Conservation (phyloP, 805 yeast genomes). For the Diddensiella santjacobensis region DNA sequence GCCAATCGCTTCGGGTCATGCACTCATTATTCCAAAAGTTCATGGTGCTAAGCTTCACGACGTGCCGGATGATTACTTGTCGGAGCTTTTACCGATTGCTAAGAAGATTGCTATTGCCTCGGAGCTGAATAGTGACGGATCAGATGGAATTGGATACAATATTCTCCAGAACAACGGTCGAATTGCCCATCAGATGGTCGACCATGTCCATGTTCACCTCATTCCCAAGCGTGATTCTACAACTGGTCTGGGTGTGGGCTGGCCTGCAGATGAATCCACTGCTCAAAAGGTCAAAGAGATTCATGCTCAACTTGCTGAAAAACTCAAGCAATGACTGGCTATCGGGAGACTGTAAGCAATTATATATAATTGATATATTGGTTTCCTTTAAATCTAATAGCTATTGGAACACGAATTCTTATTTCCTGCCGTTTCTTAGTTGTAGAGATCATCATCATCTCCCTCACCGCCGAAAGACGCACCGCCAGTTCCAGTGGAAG, state of each 20-base stretch:
- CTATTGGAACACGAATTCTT: too few relatives aligned
- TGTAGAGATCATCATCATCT: constrained; percentile 67
- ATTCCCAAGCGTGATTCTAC: constrained; percentile 77
- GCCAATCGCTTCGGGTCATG: constrained; percentile 87
- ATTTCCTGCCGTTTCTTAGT: too few relatives aligned
- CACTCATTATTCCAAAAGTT: constrained; percentile 84
- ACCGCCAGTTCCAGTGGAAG: constrained; percentile 41
- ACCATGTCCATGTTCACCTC: constrained; percentile 94
- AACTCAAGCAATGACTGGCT: constrained; percentile 7
- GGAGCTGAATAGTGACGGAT: constrained; percentile 51
- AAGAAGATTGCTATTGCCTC: constrained; percentile 78
- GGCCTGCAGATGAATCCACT: constrained; percentile 88
- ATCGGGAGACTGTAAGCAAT: too few relatives aligned
- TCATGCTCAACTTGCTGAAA: constrained; percentile 46
- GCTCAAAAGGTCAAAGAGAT: constrained; percentile 64
- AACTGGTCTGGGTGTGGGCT: constrained; percentile 81
- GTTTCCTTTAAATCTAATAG: too few relatives aligned
- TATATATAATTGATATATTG: too few relatives aligned
- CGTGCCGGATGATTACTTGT: constrained; percentile 84
- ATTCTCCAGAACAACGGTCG: constrained; percentile 89
- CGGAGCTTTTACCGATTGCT: constrained; percentile 82
- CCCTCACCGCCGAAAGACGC: constrained; percentile 49
- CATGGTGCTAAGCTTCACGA: constrained; percentile 93
- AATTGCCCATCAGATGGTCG: constrained; percentile 93
- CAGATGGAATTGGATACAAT: constrained; percentile 72